phyloP scores from a whole-genome alignment of 371 early-diverging fungal genomes.

The Funneliformis caledonium region DNA sequence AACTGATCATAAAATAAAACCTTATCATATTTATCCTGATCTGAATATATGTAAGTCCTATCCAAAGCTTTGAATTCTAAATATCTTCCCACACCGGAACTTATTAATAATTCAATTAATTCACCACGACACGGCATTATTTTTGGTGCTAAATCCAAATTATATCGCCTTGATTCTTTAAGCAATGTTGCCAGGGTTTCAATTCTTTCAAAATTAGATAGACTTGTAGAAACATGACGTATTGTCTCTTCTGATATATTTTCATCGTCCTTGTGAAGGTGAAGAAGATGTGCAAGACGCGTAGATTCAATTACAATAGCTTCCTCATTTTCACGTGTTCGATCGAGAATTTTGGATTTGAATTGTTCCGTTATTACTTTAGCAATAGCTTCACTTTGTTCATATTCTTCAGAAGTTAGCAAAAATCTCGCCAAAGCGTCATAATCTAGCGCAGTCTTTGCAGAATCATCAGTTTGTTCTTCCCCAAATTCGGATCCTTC shows the following conservation, averaged over 20 bases:
- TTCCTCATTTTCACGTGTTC: conserved; percentile 27
- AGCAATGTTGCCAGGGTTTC: conserved; percentile 49
- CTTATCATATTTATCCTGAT: conserved; percentile 47
- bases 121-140: conserved; percentile 73
- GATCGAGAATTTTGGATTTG: conserved; percentile 9
- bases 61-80: conserved; percentile 89
- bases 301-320: conserved; percentile 22
- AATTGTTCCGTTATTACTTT: conserved; percentile 17
- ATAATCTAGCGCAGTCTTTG: background rate
- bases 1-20: conserved; percentile 33
- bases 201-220: conserved; percentile 45
- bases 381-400: conserved; percentile 13
- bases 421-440: conserved; percentile 14
- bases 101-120: conserved; percentile 76
- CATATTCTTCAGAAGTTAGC: conserved; percentile 1
- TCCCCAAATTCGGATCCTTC: background rate
- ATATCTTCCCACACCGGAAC: conserved; percentile 83
- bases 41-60: conserved; percentile 56
- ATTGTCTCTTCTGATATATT: conserved; percentile 21
- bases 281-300: conserved; percentile 16
- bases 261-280: conserved; percentile 19
- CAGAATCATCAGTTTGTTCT: background rate
- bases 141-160: conserved; percentile 83
- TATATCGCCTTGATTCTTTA: conserved; percentile 63
- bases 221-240: conserved; percentile 38